Base-by-base conservation (phyloP, 371 early-diverging fungal genomes). In the Massospora cicadina region DNA sequence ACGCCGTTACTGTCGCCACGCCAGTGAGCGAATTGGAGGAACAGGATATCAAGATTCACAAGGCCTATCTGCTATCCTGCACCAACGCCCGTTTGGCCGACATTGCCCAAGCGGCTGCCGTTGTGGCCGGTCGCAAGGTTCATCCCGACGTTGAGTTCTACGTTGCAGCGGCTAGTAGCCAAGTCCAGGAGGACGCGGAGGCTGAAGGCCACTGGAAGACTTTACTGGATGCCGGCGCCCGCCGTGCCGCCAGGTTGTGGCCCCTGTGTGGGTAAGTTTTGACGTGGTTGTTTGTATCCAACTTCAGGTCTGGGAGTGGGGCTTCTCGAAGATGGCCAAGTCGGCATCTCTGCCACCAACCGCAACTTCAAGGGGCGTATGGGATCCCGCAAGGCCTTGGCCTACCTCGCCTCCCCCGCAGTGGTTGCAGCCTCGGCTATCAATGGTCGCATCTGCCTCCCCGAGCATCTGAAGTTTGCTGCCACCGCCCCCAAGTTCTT, bases 311-410 rank as follows among this genome's bases (percentile, higher is more conserved):
- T 93, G 12, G 95, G 95, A 30, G 81, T 81, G 3, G 96, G 94
- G 58, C 75, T 93, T 68, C 77, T 94, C 58, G 80, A 89, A 75
- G 94, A 94, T 71, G 88, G 88, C 24, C 93, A 93, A 75, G 89
- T 95, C 1, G 94, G 95, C 58, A 95, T 96, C 54, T 92, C 93
- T 26, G 94, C 97, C 21, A 94, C 97, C 31, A 96, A 96, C 74
- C 83, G 97, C 58, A 96, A 96, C 75, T 96, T 89, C 74, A 95
- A 95, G 78, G 97, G 97, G 33, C 84, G 97, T 33, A 96, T 96
- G 97, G 97, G 97, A 32, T 89, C 90, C 0, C 89, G 88, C 30
- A 80, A 74, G 31, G 91, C 97, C 0, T 76, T 84, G 54, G 91
- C 93, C 0, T 96, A 95, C 68, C 79, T 96, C 58, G 88, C 95